Percentiles rank a stretch among this genome's conserved stretches.
Conservation (phyloP, 441 rosid species). For the Syzygium malaccense region DNA sequence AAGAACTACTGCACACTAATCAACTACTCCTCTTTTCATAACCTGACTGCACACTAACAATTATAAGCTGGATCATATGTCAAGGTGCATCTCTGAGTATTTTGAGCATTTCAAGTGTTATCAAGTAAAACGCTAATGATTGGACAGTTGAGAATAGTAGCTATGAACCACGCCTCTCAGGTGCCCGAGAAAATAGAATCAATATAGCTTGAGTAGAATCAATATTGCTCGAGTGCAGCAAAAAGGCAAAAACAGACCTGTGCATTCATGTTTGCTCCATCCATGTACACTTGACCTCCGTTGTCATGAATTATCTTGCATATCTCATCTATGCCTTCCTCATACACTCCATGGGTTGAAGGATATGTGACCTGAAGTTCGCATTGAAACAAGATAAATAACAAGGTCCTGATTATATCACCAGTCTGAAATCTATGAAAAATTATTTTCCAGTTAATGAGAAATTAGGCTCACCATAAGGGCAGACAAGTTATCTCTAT, state of each 20-base stretch:
- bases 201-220: background rate
- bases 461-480: constrained; percentile 52
- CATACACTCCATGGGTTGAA: constrained; percentile 94
- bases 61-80: background rate
- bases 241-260: constrained; percentile 40
- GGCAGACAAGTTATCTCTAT: constrained; percentile 80
- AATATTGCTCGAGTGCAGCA: background rate
- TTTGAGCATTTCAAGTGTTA: background rate
- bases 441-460: background rate
- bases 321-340: constrained; percentile 91
- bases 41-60: background rate
- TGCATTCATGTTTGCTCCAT: constrained; percentile 99
- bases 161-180: background rate
- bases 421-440: background rate
- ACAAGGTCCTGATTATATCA: background rate
- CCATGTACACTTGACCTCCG: constrained; percentile 99
- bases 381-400: constrained; percentile 3
- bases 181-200: background rate
- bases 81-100: background rate
- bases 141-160: background rate
- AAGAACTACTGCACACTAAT: background rate
- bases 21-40: background rate
- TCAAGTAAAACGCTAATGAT: background rate
- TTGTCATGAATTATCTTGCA: constrained; percentile 88
- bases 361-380: constrained; percentile 82